A percentile compares a stretch with the other conserved stretches of the same genome.
Evolutionary conservation across 768 basidiomycete genomes (phyloP).

Genomic region (Tricholoma flavovirens): DNA sequence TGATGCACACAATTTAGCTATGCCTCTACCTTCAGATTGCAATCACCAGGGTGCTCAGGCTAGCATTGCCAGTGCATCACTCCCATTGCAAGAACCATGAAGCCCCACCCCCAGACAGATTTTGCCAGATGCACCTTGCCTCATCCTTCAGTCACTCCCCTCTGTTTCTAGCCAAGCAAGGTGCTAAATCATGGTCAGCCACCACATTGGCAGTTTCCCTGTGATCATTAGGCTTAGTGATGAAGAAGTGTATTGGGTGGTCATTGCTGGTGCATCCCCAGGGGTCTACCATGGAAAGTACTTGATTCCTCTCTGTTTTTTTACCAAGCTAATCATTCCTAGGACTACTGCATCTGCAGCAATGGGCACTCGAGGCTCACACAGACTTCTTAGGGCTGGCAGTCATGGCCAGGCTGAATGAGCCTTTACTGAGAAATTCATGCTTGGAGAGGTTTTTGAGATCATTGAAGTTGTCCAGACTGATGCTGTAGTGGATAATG

Average conservation of each 20-base stretch:
- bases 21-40: background rate
- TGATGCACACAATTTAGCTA: too few relatives aligned
- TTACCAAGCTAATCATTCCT: too few relatives aligned
- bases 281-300: too few relatives aligned
- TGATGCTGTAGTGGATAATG: background rate
- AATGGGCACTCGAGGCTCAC: background rate
- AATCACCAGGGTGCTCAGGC: background rate
- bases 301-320: too few relatives aligned
- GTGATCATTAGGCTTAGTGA: too few relatives aligned
- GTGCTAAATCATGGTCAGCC: background rate
- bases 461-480: background rate
- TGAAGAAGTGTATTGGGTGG: too few relatives aligned
- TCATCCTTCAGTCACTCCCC: too few relatives aligned
- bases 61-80: background rate
- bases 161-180: background rate
- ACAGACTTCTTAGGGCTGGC: background rate
- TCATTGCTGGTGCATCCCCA: too few relatives aligned
- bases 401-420: background rate
- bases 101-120: background rate
- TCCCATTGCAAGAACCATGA: background rate
- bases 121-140: background rate
- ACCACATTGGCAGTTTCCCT: background rate
- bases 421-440: background rate
- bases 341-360: too few relatives aligned
- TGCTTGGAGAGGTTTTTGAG: background rate